A percentile compares a stretch with the other conserved stretches of the same genome.
phyloP scores from a whole-genome alignment of 78 protist species.

The Dictyostelium intermedium region DNA sequence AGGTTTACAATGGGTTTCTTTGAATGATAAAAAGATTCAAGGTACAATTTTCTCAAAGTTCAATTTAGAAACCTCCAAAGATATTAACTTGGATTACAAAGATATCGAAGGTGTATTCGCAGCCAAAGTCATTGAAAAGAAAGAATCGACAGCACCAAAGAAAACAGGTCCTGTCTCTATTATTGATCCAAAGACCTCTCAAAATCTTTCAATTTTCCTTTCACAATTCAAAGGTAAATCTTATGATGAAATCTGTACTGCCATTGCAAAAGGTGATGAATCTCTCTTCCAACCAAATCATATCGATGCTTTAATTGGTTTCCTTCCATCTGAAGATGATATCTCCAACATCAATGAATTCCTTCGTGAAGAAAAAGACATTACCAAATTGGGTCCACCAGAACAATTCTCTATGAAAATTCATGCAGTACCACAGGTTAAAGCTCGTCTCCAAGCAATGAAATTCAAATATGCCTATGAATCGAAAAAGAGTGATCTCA shows the following conservation, averaged over 20 bases:
- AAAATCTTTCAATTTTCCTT: slow-evolving; percentile 76
- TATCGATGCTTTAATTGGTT: slow-evolving; percentile 60
- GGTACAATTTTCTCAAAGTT: slow-evolving; percentile 73
- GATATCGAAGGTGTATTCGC: slow-evolving; percentile 70
- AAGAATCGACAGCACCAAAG: slow-evolving; percentile 63
- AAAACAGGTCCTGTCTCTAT: slow-evolving; percentile 63
- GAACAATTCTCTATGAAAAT: slow-evolving; percentile 70
- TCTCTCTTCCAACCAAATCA: slow-evolving; percentile 64
- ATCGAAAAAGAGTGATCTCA: slow-evolving; percentile 53
- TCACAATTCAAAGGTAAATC: slow-evolving; percentile 80
- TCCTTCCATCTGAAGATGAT: slow-evolving; percentile 80
- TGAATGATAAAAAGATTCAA: slow-evolving; percentile 68
- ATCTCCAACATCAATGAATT: slow-evolving; percentile 65
- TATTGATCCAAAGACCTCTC: slow-evolving; percentile 64
- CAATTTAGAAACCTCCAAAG: slow-evolving; percentile 49
- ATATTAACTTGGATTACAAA: slow-evolving; percentile 69
- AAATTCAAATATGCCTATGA: slow-evolving; percentile 57
- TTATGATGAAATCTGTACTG: slow-evolving; percentile 58
- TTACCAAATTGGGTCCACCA: slow-evolving; percentile 56
- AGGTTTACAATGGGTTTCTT: slow-evolving; percentile 80
- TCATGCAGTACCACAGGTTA: slow-evolving; percentile 64
- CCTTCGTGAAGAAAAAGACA: slow-evolving; percentile 46
- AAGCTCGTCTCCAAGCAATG: slow-evolving; percentile 46
- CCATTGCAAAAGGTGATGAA: slow-evolving; percentile 52
- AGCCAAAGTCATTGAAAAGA: slow-evolving; percentile 82